These are phyloP conservation scores for Naganishia albida DNA, from an alignment of 1,284 basidiomycete species.

Conservation along the genomic window DNA sequence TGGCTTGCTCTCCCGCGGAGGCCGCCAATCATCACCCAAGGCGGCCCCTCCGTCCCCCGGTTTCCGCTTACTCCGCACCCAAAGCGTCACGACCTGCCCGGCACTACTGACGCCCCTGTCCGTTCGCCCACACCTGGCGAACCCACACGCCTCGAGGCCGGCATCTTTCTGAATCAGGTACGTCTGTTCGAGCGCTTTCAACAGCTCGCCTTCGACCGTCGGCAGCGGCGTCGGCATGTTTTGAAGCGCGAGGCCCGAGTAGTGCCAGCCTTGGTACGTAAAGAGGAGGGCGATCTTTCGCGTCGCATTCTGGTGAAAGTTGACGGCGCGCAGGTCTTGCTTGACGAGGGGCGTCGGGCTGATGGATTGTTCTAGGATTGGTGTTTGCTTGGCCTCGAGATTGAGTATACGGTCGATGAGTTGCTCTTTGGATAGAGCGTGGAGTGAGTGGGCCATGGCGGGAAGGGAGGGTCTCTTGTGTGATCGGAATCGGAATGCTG, in stretches of 20 bases:
- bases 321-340: conserved; percentile 53
- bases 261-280: conserved; percentile 88
- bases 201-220: conserved; percentile 87
- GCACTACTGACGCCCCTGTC: conserved; percentile 93
- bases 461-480: conserved; percentile 3
- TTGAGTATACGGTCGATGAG: conserved; percentile 24
- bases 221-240: conserved; percentile 65
- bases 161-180: conserved; percentile 70
- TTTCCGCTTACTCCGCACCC: conserved; percentile 67
- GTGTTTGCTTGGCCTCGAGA: neutral
- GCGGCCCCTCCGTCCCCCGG: conserved; percentile 41
- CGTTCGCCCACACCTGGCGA: conserved; percentile 88
- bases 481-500: conserved; percentile 6
- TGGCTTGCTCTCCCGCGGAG: neutral
- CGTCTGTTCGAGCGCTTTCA: conserved; percentile 75
- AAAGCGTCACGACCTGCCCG: conserved; percentile 90
- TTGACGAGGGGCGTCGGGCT: conserved; percentile 2
- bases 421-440: conserved; percentile 20
- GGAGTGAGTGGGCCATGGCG: conserved; percentile 18
- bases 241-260: conserved; percentile 86
- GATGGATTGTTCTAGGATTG: neutral
- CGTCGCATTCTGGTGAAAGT: conserved; percentile 68
- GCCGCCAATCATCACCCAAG: conserved; percentile 37
- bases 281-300: conserved; percentile 92
- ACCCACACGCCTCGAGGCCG: conserved; percentile 82